phyloP scores from a whole-genome alignment of 2,329 filamentous ascomycete genomes.

The Sarocladium strictum region DNA sequence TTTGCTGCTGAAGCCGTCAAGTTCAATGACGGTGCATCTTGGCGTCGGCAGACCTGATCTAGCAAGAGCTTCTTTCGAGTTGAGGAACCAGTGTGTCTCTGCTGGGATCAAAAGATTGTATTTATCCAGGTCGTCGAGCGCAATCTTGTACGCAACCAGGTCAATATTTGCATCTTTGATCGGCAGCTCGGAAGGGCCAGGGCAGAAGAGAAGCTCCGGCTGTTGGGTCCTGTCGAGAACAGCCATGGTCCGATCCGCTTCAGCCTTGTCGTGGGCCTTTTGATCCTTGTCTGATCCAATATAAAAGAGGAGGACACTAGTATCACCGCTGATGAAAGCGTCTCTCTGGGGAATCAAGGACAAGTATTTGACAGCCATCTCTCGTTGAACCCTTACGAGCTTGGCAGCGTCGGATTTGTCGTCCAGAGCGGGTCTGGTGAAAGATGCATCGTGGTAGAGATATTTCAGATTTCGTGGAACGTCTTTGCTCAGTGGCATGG shows the following conservation, averaged over 20 bases:
- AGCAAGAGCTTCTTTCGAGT: slow-evolving; percentile 28
- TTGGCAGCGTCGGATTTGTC: slow-evolving; percentile 11
- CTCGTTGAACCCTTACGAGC: slow-evolving; percentile 12
- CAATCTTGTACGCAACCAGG: slow-evolving; percentile 14
- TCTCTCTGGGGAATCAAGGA: slow-evolving; percentile 29
- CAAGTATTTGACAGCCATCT: slow-evolving; percentile 27
- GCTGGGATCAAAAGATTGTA: slow-evolving; percentile 21
- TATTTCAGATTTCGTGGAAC: slow-evolving; percentile 29
- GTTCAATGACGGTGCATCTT: slow-evolving; percentile 18
- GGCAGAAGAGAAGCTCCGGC: slow-evolving; percentile 27
- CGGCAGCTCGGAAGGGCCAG: slow-evolving; percentile 17
- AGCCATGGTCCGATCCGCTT: slow-evolving; percentile 24
- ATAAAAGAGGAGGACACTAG: slow-evolving; percentile 24
- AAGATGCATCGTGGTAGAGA: slow-evolving; percentile 28
- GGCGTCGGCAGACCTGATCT: slow-evolving; percentile 28
- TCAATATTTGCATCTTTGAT: slow-evolving; percentile 21
- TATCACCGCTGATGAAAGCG: slow-evolving; percentile 24
- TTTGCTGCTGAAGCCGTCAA: slow-evolving; percentile 15
- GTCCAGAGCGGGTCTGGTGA: slow-evolving; percentile 16
- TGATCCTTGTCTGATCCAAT: slow-evolving; percentile 16
- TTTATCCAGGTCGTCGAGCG: slow-evolving; percentile 23
- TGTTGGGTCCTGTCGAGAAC: slow-evolving; percentile 21
- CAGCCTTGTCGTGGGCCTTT: slow-evolving; percentile 20
- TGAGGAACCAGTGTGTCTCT: slow-evolving; percentile 29
- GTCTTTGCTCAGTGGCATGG: slow-evolving; percentile 18